Percentiles rank a stretch among this genome's conserved stretches.
Evolutionary conservation across 2,329 filamentous ascomycete species (phyloP).

Genomic region (Emmonsiellopsis sp.): DNA sequence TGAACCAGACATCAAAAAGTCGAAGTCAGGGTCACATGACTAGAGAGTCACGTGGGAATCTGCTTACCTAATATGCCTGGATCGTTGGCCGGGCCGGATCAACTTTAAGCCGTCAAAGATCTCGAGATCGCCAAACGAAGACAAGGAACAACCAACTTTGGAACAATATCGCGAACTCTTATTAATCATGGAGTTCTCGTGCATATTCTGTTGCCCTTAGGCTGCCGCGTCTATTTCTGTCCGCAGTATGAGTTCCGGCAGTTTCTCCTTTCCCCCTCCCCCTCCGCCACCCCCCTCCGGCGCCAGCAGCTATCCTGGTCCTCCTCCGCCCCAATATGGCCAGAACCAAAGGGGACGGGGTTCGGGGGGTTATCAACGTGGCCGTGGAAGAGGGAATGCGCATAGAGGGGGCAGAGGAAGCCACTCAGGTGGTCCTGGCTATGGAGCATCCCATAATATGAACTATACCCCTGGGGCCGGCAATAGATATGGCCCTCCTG

Average conservation of each 20-base stretch:
- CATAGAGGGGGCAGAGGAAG: slow-evolving; percentile 22
- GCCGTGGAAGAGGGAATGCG: slow-evolving; percentile 20
- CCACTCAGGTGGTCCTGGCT: slow-evolving; percentile 15
- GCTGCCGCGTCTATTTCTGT: not conserved
- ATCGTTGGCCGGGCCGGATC: not conserved
- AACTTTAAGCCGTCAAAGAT: not conserved
- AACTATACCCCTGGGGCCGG: slow-evolving; percentile 14
- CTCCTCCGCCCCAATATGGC: slow-evolving; percentile 17
- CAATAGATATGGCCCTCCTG: slow-evolving; percentile 4
- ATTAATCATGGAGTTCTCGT: not conserved
- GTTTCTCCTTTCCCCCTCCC: slow-evolving; percentile 38
- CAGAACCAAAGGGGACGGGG: slow-evolving; percentile 19
- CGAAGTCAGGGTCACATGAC: not conserved
- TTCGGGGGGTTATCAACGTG: slow-evolving; percentile 4
- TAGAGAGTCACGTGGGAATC: not conserved
- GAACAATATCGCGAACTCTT: too few species aligned
- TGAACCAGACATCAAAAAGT: not conserved
- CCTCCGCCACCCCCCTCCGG: slow-evolving; percentile 32
- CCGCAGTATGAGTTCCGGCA: slow-evolving; percentile 29
- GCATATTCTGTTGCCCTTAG: not conserved
- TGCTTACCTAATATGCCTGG: not conserved
- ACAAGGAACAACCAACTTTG: not conserved
- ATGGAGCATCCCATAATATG: slow-evolving; percentile 15
- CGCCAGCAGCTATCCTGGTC: slow-evolving; percentile 10
- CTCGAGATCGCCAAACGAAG: not conserved